Conservation (phyloP, 2,329 filamentous ascomycete genomes). For the Pleomassaria siparia region DNA sequence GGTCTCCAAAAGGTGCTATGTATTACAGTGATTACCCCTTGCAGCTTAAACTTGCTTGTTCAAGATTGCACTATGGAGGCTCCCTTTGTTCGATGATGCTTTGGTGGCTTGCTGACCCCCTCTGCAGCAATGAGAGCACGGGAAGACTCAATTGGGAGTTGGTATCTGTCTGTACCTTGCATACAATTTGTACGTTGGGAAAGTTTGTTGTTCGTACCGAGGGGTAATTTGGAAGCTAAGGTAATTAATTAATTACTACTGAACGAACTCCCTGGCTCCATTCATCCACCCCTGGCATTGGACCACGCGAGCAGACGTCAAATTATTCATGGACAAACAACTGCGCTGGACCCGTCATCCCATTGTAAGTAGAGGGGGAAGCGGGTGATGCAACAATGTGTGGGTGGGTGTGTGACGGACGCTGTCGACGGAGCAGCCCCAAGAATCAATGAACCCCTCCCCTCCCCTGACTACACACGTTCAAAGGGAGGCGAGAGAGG, state of each 20-base stretch:
- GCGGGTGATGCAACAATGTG: not conserved
- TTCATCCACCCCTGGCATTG: slow-evolving; percentile 1
- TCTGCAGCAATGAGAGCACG: not conserved
- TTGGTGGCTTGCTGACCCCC: not conserved
- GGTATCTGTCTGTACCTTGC: slow-evolving; percentile 21
- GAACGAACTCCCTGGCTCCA: slow-evolving; percentile 7
- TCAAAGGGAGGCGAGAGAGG: no score
- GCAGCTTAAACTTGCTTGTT: slow-evolving; percentile 15
- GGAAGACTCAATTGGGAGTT: slow-evolving; percentile 2
- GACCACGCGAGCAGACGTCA: slow-evolving; percentile 4
- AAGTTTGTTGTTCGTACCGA: slow-evolving; percentile 9
- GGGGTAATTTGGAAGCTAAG: slow-evolving; percentile 16
- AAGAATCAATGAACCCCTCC: no score
- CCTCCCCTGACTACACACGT: no score
- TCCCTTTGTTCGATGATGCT: slow-evolving; percentile 9
- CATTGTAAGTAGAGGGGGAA: not conserved
- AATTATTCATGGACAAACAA: not conserved
- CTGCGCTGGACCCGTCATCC: not conserved
- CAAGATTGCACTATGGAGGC: slow-evolving; percentile 6
- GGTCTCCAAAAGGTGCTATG: not conserved
- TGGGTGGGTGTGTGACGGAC: no score
- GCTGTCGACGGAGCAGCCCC: slow-evolving; percentile 11
- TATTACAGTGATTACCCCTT: no score
- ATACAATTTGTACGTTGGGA: slow-evolving; percentile 14
- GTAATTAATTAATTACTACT: no score